A percentile compares a stretch with the other conserved stretches of the same genome.
Conservation (phyloP, 1,284 basidiomycete genomes). For the Irpex rosettiformis region DNA sequence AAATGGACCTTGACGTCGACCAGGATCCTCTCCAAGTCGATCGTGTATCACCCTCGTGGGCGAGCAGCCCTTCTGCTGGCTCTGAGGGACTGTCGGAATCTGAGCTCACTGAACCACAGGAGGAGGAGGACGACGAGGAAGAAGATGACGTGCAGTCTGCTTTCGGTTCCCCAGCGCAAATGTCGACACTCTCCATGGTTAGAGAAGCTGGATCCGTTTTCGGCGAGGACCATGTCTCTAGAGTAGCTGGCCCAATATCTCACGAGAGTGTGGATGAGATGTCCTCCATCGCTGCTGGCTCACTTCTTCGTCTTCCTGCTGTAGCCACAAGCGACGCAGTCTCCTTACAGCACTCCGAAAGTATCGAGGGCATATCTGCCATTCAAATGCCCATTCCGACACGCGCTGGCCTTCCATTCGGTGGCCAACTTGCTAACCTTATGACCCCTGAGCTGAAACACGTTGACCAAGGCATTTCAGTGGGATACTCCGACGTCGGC, state of each 20-base stretch:
- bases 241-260: not conserved
- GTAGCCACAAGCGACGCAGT: not conserved
- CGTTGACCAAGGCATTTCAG: not conserved
- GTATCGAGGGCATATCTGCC: not conserved
- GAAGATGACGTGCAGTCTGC: not conserved
- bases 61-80: not conserved
- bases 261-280: not conserved
- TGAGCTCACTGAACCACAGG: not conserved
- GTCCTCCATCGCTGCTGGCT: not conserved
- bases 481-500: not conserved
- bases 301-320: not conserved
- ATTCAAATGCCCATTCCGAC: slow-evolving; percentile 13
- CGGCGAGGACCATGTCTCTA: not conserved
- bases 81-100: not conserved
- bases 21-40: not conserved
- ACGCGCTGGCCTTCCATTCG: slow-evolving; percentile 4
- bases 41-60: not conserved
- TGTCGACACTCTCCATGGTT: not conserved
- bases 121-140: not conserved
- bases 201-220: not conserved
- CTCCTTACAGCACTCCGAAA: not conserved
- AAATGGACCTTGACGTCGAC: not conserved
- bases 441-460: not conserved
- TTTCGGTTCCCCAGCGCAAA: not conserved
- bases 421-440: slow-evolving; percentile 7